These are phyloP conservation scores for Tilletia horrida DNA, from an alignment of 1,284 basidiomycete species.

Conservation along the genomic window DNA sequence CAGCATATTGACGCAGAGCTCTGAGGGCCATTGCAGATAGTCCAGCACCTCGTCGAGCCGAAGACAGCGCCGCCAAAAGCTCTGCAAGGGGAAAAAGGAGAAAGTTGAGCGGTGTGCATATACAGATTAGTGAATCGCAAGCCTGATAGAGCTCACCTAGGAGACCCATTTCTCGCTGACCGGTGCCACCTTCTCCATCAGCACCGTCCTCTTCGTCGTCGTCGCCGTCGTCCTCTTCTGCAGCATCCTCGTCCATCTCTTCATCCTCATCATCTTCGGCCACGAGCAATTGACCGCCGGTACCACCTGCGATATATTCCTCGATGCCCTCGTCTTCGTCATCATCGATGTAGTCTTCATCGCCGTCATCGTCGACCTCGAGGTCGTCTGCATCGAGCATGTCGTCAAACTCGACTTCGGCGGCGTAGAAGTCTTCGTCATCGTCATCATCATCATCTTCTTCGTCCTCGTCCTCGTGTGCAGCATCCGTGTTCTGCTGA, in stretches of 20 bases:
- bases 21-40: constrained; percentile 2
- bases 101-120: not conserved
- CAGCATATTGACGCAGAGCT: not conserved
- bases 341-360: constrained; percentile 31
- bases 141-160: not conserved
- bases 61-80: not conserved
- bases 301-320: constrained; percentile 30
- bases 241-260: constrained; percentile 21
- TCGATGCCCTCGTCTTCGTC: constrained; percentile 21
- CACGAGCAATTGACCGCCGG: constrained; percentile 20
- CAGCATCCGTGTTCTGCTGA: not conserved
- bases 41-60: not conserved
- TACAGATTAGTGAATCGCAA: not conserved
- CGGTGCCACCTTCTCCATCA: not conserved
- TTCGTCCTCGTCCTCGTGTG: not conserved
- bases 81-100: not conserved
- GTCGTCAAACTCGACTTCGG: constrained; percentile 25
- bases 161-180: constrained; percentile 6
- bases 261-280: constrained; percentile 32
- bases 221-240: not conserved
- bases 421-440: constrained; percentile 23
- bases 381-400: constrained; percentile 23
- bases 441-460: constrained; percentile 18
- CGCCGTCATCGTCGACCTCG: constrained; percentile 25
- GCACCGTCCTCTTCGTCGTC: not conserved